phyloP scores from a whole-genome alignment of 768 basidiomycete species.

The Naganishia vishniacii region DNA sequence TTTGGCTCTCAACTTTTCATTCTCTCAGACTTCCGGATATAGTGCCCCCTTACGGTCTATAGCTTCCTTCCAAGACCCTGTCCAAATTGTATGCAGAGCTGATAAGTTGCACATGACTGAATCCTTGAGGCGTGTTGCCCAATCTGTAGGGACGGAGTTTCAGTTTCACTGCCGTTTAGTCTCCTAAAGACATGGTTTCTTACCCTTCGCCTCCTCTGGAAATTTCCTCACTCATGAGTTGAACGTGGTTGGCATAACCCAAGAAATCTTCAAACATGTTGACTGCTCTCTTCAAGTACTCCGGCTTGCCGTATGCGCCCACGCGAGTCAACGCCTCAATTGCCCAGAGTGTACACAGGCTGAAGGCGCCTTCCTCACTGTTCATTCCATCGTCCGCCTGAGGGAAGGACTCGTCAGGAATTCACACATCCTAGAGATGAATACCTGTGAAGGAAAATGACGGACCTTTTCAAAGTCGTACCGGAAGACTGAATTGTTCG shows the following conservation, averaged over 20 bases:
- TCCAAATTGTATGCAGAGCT: conserved; percentile 47
- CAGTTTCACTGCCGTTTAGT: neutral
- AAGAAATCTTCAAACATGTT: conserved; percentile 45
- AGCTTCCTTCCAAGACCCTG: conserved; percentile 29
- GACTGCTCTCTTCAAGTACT: conserved; percentile 62
- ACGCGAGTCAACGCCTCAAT: conserved; percentile 74
- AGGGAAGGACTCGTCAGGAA: neutral
- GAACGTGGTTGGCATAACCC: conserved; percentile 67
- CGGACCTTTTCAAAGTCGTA: conserved; percentile 67
- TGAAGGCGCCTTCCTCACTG: conserved; percentile 89
- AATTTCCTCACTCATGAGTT: conserved; percentile 65
- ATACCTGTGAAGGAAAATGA: too few species aligned
- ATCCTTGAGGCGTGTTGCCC: conserved; percentile 49
- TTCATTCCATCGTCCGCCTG: conserved; percentile 86
- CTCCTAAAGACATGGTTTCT: conserved; percentile 35
- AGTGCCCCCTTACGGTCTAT: neutral
- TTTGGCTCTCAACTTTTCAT: too few species aligned
- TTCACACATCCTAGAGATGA: too few species aligned
- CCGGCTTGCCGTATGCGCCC: conserved; percentile 64
- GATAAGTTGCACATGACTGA: conserved; percentile 47
- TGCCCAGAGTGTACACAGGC: conserved; percentile 58
- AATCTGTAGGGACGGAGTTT: conserved; percentile 22
- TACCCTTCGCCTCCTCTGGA: conserved; percentile 67
- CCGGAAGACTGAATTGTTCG: conserved; percentile 68
- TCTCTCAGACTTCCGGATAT: too few species aligned